These are phyloP conservation scores for Fremontodendron californicum DNA, from an alignment of 345 rosid genomes.

Conservation along the genomic window DNA sequence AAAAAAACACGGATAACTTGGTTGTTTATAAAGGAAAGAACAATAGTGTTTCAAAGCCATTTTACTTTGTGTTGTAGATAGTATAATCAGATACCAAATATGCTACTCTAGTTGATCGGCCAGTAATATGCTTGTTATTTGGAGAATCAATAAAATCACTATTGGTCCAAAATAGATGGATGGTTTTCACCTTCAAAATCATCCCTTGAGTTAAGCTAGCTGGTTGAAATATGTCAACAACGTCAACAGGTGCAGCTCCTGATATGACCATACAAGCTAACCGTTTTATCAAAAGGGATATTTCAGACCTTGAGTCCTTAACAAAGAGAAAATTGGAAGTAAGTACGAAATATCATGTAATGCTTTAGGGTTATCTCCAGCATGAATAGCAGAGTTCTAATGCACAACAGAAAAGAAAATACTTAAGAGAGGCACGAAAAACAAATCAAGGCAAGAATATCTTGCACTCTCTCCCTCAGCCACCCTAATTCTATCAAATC, in stretches of 20 bases:
- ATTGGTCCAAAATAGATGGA: neutral
- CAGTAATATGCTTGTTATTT: neutral
- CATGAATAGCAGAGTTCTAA: neutral
- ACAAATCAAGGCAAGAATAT: neutral
- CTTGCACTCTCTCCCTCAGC: neutral
- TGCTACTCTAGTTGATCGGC: neutral
- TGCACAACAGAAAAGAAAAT: neutral
- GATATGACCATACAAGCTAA: slow-evolving; percentile 70
- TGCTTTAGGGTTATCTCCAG: neutral
- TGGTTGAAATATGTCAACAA: slow-evolving; percentile 69
- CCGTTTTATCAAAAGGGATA: slow-evolving; percentile 84
- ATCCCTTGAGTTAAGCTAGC: slow-evolving; percentile 47
- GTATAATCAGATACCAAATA: neutral
- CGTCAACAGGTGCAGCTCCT: slow-evolving; percentile 48
- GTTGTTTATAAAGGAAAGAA: neutral
- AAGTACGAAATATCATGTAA: neutral
- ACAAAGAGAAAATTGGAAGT: slow-evolving; percentile 12
- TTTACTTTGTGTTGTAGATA: neutral
- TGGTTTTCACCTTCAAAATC: slow-evolving; percentile 48
- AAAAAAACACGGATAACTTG: neutral
- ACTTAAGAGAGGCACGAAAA: neutral
- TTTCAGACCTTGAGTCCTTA: slow-evolving; percentile 66
- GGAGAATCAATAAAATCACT: neutral
- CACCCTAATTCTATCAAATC: neutral
- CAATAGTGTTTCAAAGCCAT: neutral